These are phyloP conservation scores for Termitomyces sp. DNA, from an alignment of 768 basidiomycete species.

Conservation along the genomic window DNA sequence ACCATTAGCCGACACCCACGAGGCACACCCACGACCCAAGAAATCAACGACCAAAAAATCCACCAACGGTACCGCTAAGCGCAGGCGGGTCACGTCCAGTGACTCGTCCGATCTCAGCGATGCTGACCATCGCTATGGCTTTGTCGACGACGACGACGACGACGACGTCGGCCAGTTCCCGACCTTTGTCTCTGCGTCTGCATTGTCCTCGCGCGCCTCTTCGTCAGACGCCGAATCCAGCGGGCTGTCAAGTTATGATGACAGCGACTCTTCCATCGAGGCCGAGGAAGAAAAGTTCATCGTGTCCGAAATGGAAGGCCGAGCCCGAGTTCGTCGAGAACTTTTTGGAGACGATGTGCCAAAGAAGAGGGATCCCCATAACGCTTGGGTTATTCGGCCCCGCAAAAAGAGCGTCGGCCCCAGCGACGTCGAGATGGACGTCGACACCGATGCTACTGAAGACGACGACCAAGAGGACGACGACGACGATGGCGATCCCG, in stretches of 20 bases:
- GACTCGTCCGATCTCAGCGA: constrained; percentile 33
- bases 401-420: constrained; percentile 67
- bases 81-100: constrained; percentile 28
- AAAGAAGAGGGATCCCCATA: constrained; percentile 37
- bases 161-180: constrained; percentile 46
- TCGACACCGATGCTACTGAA: constrained; percentile 56
- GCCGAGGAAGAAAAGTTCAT: constrained; percentile 64
- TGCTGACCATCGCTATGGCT: constrained; percentile 27
- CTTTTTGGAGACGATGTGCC: constrained; percentile 48
- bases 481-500: constrained; percentile 36
- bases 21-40: constrained; percentile 29
- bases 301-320: constrained; percentile 40
- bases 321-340: constrained; percentile 59
- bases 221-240: constrained; percentile 42
- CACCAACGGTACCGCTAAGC: constrained; percentile 22
- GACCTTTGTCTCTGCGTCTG: constrained; percentile 67
- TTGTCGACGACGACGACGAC: constrained; percentile 29
- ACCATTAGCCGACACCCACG: too few relatives aligned
- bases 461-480: constrained; percentile 52
- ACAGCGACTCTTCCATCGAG: constrained; percentile 53
- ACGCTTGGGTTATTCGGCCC: constrained; percentile 68
- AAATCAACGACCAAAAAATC: constrained; percentile 23
- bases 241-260: constrained; percentile 38
- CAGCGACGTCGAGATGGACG: constrained; percentile 63
- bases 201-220: constrained; percentile 43